phyloP scores from a whole-genome alignment of 805 yeast genomes.

The Wickerhamiella lipophila region DNA sequence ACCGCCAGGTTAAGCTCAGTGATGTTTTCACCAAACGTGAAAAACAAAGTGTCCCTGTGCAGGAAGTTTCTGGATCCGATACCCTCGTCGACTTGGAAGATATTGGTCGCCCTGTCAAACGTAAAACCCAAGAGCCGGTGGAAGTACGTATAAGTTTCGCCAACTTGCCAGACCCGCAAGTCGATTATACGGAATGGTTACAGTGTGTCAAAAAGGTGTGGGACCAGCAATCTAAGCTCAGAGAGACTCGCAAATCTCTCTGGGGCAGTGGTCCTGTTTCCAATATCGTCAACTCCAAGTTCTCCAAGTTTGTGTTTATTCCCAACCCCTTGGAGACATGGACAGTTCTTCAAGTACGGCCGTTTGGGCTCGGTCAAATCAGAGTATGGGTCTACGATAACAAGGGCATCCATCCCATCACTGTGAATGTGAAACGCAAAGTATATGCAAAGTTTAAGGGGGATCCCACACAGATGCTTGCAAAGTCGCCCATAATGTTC shows the following conservation, averaged over 20 bases:
- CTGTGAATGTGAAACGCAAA: conserved; percentile 60
- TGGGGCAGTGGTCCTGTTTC: conserved; percentile 56
- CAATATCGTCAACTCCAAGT: conserved; percentile 47
- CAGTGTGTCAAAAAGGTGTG: conserved; percentile 76
- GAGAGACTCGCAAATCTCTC: conserved; percentile 56
- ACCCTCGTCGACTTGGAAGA: conserved; percentile 57
- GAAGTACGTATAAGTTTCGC: conserved; percentile 18
- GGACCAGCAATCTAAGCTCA: conserved; percentile 61
- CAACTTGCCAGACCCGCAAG: conserved; percentile 23
- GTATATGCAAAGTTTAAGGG: conserved; percentile 53
- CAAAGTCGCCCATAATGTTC: conserved; percentile 26
- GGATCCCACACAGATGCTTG: conserved; percentile 11
- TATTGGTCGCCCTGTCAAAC: conserved; percentile 31
- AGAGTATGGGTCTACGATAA: conserved; percentile 58
- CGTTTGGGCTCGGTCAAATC: conserved; percentile 53
- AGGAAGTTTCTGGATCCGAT: too few relatives aligned
- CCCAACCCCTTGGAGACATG: conserved; percentile 36
- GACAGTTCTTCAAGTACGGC: conserved; percentile 70
- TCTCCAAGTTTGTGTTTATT: conserved; percentile 41
- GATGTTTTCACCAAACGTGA: conserved; percentile 54
- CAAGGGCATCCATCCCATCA: conserved; percentile 59
- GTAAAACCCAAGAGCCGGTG: conserved; percentile 16
- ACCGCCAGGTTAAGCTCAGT: conserved; percentile 43
- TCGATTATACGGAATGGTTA: conserved; percentile 38
- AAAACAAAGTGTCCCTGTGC: neutral